These are phyloP conservation scores for Coffea canephora DNA, from an alignment of 257 asterid species.

Conservation along the genomic window DNA sequence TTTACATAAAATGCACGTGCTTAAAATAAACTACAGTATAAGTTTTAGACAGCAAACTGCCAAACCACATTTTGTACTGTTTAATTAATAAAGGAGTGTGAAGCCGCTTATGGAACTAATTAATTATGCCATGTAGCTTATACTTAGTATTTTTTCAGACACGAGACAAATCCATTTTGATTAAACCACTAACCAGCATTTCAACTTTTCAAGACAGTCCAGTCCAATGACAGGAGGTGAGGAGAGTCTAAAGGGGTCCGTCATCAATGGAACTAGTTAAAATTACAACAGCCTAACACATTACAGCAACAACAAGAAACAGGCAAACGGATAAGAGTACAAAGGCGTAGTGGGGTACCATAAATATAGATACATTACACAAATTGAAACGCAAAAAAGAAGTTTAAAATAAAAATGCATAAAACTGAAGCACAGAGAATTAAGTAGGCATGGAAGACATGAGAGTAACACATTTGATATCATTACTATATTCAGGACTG, in stretches of 20 bases:
- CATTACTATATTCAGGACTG: not conserved
- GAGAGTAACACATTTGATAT: not conserved
- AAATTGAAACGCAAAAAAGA: not conserved
- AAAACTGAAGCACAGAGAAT: not conserved
- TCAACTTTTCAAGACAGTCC: not conserved
- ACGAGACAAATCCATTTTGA: not conserved
- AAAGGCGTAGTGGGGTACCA: not conserved
- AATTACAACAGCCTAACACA: not conserved
- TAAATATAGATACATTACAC: not conserved
- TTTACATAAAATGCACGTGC: not conserved
- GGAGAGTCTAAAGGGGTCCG: not conserved
- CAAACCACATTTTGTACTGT: not conserved
- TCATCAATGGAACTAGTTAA: not conserved
- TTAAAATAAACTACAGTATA: not conserved
- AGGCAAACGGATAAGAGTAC: not conserved
- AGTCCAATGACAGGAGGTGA: not conserved
- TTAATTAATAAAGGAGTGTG: not conserved
- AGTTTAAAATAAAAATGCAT: not conserved
- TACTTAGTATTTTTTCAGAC: not conserved
- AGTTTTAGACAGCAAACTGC: not conserved
- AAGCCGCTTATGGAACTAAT: not conserved
- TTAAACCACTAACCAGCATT: not conserved
- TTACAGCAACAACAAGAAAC: not conserved
- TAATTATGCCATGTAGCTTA: not conserved
- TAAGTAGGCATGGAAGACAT: not conserved